Percentiles rank a stretch among this genome's conserved stretches.
Evolutionary conservation across 2,329 filamentous ascomycete genomes (phyloP).

Genomic region (Sporothrix pseudoabietina): DNA sequence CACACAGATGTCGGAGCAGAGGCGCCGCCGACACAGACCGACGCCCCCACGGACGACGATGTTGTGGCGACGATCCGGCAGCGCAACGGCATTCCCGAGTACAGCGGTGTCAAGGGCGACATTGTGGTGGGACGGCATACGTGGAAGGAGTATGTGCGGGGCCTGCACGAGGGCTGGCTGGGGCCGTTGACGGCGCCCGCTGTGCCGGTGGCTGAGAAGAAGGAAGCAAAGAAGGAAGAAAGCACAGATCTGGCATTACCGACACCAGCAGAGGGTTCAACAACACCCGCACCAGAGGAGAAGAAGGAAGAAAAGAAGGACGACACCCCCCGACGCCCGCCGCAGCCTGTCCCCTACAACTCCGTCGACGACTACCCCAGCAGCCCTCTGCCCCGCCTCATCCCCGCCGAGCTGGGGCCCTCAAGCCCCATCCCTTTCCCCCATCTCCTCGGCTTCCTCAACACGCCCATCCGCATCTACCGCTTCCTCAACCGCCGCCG

Average conservation of each 20-base stretch:
- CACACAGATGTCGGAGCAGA: constrained; percentile 40
- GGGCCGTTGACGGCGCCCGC: constrained; percentile 62
- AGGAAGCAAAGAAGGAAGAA: constrained; percentile 35
- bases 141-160: constrained; percentile 96
- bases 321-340: constrained; percentile 55
- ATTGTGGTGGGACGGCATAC: constrained; percentile 87
- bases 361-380: constrained; percentile 69
- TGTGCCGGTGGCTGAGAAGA: constrained; percentile 41
- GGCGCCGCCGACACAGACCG: constrained; percentile 41
- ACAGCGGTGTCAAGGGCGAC: constrained; percentile 76
- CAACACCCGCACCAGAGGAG: neutral
- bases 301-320: constrained; percentile 46
- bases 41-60: constrained; percentile 58
- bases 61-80: constrained; percentile 65
- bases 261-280: constrained; percentile 36
- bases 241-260: constrained; percentile 42
- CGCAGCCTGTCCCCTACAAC: constrained; percentile 74
- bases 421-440: constrained; percentile 75
- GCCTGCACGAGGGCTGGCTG: constrained; percentile 94
- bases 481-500: constrained; percentile 83
- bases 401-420: constrained; percentile 73
- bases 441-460: constrained; percentile 88
- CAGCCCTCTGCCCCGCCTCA: constrained; percentile 63
- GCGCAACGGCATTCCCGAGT: constrained; percentile 68
- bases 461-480: constrained; percentile 82